Percentiles rank a stretch among this genome's conserved stretches.
Conservation (phyloP, 495 filamentous ascomycete species). For the Penicillium maclennaniae region DNA sequence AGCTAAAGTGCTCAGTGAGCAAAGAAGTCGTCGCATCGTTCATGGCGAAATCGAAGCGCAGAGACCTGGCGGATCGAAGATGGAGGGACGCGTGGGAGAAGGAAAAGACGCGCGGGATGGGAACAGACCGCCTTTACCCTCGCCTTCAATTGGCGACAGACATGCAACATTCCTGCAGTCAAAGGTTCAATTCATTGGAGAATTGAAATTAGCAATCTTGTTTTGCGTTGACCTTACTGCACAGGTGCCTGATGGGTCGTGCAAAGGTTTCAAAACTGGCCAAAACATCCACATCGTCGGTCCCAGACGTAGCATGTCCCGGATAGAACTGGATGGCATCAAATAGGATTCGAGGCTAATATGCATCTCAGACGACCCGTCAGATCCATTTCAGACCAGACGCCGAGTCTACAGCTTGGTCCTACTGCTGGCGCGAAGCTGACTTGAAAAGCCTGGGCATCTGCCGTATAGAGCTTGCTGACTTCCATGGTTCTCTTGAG, state of each 20-base stretch:
- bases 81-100: conserved; percentile 21
- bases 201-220: neutral
- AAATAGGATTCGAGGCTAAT: neutral
- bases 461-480: neutral
- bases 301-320: neutral
- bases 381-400: neutral
- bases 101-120: conserved; percentile 20
- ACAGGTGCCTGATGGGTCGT: conserved; percentile 1
- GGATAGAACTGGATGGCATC: neutral
- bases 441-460: neutral
- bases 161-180: neutral
- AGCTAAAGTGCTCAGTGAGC: conserved; percentile 93
- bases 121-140: conserved; percentile 20
- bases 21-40: conserved; percentile 60
- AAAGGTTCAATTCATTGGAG: neutral
- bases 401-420: conserved; percentile 2
- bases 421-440: neutral
- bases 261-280: conserved; percentile 1
- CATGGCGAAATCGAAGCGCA: conserved; percentile 25
- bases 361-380: neutral
- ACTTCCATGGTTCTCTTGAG: neutral
- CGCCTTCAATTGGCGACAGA: neutral
- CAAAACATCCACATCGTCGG: conserved; percentile 1
- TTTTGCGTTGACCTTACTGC: neutral
- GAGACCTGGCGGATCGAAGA: neutral